Percentiles rank a stretch among this genome's conserved stretches.
These are phyloP conservation scores for Lyophyllum atratum DNA, from an alignment of 768 basidiomycete genomes.

Conservation along the genomic window DNA sequence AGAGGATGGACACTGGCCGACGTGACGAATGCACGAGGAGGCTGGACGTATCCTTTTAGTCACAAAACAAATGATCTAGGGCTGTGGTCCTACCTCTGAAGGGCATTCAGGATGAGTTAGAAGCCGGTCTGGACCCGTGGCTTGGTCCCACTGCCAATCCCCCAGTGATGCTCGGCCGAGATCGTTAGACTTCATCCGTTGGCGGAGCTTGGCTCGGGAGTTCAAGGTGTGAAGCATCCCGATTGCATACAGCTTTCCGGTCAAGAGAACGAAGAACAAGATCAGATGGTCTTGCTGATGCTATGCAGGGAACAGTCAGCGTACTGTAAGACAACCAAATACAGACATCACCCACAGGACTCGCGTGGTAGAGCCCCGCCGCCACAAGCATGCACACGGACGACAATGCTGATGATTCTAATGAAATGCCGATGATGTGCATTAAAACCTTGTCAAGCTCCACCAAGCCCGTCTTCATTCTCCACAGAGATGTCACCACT, in stretches of 20 bases:
- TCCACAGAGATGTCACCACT: constrained; percentile 46
- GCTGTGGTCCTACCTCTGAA: constrained; percentile 3
- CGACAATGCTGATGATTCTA: constrained; percentile 35
- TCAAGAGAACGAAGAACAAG: constrained; percentile 49
- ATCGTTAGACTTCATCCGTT: constrained; percentile 39
- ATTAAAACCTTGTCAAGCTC: constrained; percentile 40
- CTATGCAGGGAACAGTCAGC: constrained; percentile 16
- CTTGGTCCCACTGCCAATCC: constrained; percentile 35
- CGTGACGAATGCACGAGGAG: not conserved
- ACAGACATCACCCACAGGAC: constrained; percentile 29
- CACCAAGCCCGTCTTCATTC: constrained; percentile 33
- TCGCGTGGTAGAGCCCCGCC: constrained; percentile 35
- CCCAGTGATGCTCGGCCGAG: constrained; percentile 43
- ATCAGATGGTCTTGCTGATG: constrained; percentile 39
- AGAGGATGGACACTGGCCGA: constrained; percentile 2
- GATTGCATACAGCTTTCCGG: constrained; percentile 50
- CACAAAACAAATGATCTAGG: not conserved
- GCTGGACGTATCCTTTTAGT: not conserved
- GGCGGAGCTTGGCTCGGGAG: constrained; percentile 33
- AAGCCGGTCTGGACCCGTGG: not conserved
- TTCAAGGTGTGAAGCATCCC: constrained; percentile 43
- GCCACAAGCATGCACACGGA: constrained; percentile 36
- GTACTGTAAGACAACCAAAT: not conserved
- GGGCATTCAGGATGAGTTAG: not conserved
- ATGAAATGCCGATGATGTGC: constrained; percentile 42